Conservation (phyloP, 768 basidiomycete genomes). For the Kwoniella dendrophila region DNA sequence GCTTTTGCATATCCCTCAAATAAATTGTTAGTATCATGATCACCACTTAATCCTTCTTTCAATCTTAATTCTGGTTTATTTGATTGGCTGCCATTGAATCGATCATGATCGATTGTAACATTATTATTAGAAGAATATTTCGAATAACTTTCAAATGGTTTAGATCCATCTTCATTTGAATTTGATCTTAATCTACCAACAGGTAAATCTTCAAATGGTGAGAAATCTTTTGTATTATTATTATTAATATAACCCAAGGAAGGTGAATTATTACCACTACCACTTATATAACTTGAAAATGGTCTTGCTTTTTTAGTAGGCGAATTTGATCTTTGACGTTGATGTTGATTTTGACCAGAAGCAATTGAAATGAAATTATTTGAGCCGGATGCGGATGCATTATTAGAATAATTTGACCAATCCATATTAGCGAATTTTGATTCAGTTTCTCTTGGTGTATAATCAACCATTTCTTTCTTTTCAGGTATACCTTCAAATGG, state of each 20-base stretch:
- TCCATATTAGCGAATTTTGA: conserved; percentile 30
- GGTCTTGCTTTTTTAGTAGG: conserved; percentile 10
- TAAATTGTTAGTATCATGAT: no score
- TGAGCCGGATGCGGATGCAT: background rate
- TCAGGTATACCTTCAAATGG: conserved; percentile 33
- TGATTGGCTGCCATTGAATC: background rate
- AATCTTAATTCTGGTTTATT: conserved; percentile 26
- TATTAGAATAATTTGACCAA: conserved; percentile 10
- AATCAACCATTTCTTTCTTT: conserved; percentile 16
- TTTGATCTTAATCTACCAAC: conserved; percentile 16
- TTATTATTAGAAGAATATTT: background rate
- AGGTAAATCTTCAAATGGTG: conserved; percentile 31
- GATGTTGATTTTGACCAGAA: background rate
- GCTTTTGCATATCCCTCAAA: conserved; percentile 60
- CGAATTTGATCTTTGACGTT: background rate
- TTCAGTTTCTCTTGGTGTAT: conserved; percentile 36
- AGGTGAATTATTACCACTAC: background rate
- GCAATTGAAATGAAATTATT: conserved; percentile 3
- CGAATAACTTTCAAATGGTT: conserved; percentile 25
- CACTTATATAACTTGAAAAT: conserved; percentile 2
- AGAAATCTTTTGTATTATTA: conserved; percentile 5
- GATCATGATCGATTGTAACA: conserved; percentile 7
- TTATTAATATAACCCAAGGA: background rate
- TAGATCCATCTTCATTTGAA: conserved; percentile 10
- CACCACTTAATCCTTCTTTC: conserved; percentile 21